Evolutionary conservation across 2,329 filamentous ascomycete species (phyloP).

Genomic region (Sporothrix brasiliensis): DNA sequence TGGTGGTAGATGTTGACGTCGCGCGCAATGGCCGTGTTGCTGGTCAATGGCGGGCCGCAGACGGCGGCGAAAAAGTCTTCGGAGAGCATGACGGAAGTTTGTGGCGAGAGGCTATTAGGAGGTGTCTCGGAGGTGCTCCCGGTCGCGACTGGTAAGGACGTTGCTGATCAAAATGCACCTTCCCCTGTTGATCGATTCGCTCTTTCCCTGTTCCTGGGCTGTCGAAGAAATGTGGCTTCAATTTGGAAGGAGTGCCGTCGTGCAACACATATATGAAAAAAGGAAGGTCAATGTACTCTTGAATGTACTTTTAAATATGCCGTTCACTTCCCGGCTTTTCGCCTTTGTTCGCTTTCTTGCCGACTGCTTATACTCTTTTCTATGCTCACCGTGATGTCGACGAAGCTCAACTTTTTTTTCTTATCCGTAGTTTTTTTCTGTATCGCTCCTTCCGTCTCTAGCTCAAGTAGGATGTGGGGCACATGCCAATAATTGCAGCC

Average conservation of each 20-base stretch:
- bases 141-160: neutral
- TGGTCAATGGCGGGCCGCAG: slow-evolving; percentile 59
- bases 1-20: slow-evolving; percentile 88
- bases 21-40: slow-evolving; percentile 60
- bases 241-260: neutral
- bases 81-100: slow-evolving; percentile 53
- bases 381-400: too few relatives aligned
- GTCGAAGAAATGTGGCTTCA: neutral
- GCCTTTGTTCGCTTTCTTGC: neutral
- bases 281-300: neutral
- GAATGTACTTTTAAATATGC: neutral
- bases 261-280: neutral
- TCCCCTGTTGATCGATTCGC: neutral
- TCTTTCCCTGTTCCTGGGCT: slow-evolving; percentile 6
- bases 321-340: neutral
- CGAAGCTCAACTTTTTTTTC: slow-evolving; percentile 38
- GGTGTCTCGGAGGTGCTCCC: neutral
- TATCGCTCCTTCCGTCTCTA: slow-evolving; percentile 19
- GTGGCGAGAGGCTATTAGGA: neutral
- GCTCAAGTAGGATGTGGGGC: slow-evolving; percentile 18
- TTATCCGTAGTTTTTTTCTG: slow-evolving; percentile 24
- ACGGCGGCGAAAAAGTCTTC: slow-evolving; percentile 64
- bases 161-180: neutral
- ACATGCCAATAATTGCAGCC: slow-evolving; percentile 20
- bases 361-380: neutral